Conservation (phyloP, 2,329 filamentous ascomycete genomes). For the Colletotrichum sp. region DNA sequence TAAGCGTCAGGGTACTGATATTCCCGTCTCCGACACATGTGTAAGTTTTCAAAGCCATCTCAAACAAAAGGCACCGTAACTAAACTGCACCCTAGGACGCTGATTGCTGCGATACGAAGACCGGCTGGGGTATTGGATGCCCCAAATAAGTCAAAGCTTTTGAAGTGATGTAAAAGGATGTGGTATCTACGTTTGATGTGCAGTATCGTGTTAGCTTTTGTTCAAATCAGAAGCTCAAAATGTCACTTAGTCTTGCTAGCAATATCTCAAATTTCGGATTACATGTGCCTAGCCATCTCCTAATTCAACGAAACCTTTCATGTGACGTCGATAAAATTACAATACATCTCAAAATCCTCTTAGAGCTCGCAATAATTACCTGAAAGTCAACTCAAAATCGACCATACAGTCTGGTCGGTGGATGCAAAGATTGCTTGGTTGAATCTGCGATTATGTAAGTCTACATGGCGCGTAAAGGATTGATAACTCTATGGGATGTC, state of each 20-base stretch:
- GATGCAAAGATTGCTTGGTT: accelerated
- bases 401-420: background rate
- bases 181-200: background rate
- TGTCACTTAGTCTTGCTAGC: accelerated
- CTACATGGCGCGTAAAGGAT: background rate
- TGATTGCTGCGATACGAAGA: background rate
- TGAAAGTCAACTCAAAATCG: accelerated
- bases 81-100: background rate
- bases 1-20: background rate
- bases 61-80: background rate
- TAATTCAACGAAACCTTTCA: background rate
- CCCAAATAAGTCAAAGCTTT: background rate
- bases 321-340: background rate
- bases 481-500: accelerated
- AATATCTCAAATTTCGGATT: background rate
- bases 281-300: background rate
- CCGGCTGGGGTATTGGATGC: background rate
- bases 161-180: background rate
- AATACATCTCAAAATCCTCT: background rate
- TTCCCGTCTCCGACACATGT: background rate
- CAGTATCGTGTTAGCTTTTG: background rate
- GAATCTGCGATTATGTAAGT: background rate
- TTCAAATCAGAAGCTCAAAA: background rate
- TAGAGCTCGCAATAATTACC: background rate
- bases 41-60: background rate